Conservation (phyloP, 2,329 filamentous ascomycete genomes). For the Knufia petricola region DNA sequence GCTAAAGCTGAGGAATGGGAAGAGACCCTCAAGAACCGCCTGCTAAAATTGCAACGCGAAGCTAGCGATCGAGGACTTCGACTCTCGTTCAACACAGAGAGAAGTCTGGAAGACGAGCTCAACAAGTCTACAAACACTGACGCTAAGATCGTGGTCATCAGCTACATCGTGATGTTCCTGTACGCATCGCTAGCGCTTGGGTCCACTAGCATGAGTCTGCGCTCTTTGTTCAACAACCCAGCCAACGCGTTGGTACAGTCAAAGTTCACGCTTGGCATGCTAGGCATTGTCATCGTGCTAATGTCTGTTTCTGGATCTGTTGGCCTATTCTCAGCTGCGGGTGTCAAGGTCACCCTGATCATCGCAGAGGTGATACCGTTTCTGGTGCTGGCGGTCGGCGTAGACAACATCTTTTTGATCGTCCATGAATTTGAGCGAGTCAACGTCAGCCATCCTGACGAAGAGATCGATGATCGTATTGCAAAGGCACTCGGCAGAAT, state of each 20-base stretch:
- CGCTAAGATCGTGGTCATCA: slow-evolving; percentile 90
- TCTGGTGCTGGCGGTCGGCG: slow-evolving; percentile 87
- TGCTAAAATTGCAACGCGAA: slow-evolving; percentile 72
- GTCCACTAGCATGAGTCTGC: slow-evolving; percentile 70
- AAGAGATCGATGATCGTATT: slow-evolving; percentile 75
- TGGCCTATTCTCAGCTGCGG: slow-evolving; percentile 82
- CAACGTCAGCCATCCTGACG: slow-evolving; percentile 83
- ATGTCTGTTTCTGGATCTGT: slow-evolving; percentile 97
- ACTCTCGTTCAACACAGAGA: slow-evolving; percentile 89
- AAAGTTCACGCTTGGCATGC: slow-evolving; percentile 91
- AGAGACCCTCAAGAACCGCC: slow-evolving; percentile 59
- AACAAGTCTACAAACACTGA: slow-evolving; percentile 99
- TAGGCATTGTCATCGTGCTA: slow-evolving; percentile 87
- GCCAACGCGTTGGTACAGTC: slow-evolving; percentile 82
- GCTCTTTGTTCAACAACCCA: slow-evolving; percentile 70
- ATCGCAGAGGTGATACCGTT: slow-evolving; percentile 98
- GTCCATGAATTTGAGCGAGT: slow-evolving; percentile 96
- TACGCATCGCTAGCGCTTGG: slow-evolving; percentile 90
- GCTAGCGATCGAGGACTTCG: slow-evolving; percentile 68
- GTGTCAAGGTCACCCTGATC: slow-evolving; percentile 90
- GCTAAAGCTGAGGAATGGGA: slow-evolving; percentile 83
- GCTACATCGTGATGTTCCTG: slow-evolving; percentile 97
- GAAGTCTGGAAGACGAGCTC: slow-evolving; percentile 86
- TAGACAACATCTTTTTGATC: slow-evolving; percentile 98
- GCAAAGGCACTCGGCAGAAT: slow-evolving; percentile 86